These are phyloP conservation scores for Andrographis paniculata DNA, from an alignment of 305 asterid species.

Conservation along the genomic window DNA sequence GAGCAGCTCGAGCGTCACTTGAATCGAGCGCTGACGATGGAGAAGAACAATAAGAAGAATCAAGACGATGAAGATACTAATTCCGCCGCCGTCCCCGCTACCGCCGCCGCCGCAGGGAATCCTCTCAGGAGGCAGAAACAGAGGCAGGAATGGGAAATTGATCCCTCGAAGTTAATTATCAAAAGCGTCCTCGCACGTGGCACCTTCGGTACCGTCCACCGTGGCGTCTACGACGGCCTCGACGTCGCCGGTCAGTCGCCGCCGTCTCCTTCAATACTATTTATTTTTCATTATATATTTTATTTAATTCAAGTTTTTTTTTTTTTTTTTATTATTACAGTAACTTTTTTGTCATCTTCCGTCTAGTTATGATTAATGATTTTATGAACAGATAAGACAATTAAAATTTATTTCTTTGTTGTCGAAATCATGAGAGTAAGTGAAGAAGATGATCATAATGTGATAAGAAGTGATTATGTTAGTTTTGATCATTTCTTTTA, in stretches of 20 bases:
- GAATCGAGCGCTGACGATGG: conserved; percentile 52
- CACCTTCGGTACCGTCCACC: conserved; percentile 80
- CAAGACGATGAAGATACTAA: conserved; percentile 27
- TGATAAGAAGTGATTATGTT: too few relatives aligned
- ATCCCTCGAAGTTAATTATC: conserved; percentile 56
- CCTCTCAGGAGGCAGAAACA: conserved; percentile 40
- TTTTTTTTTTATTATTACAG: neutral
- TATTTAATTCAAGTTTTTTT: neutral
- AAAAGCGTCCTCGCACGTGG: conserved; percentile 75
- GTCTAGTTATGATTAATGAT: too few relatives aligned
- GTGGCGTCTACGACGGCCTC: conserved; percentile 72
- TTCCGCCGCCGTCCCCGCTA: conserved; percentile 15
- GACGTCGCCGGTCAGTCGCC: conserved; percentile 75
- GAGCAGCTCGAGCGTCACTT: conserved; percentile 76
- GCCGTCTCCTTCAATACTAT: neutral
- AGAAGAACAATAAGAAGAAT: conserved; percentile 41
- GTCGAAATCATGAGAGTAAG: too few relatives aligned
- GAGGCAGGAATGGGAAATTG: conserved; percentile 82
- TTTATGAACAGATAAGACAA: too few relatives aligned
- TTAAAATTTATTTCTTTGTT: too few relatives aligned
- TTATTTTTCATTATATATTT: conserved; percentile 1
- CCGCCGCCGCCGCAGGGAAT: conserved; percentile 17
- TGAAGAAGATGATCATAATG: too few relatives aligned
- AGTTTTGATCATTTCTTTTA: neutral
- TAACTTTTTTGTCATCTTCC: too few relatives aligned